These are phyloP conservation scores for Astrothelium macrocarpum DNA, from an alignment of 495 filamentous ascomycete genomes.

Conservation along the genomic window DNA sequence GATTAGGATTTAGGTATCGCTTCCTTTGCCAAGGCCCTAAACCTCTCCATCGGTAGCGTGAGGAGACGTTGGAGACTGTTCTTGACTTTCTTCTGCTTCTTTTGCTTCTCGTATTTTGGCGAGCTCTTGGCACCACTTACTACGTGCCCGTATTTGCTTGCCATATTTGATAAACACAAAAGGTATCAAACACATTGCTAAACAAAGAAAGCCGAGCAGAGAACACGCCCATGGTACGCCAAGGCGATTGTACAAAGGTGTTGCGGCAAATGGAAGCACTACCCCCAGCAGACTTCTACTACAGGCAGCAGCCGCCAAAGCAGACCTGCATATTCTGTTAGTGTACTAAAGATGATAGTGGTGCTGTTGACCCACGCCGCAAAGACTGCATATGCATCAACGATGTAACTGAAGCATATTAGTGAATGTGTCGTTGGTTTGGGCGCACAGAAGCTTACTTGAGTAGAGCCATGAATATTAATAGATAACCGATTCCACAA, in stretches of 20 bases:
- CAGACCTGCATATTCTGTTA: slow-evolving; percentile 19
- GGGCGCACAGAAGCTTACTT: slow-evolving; percentile 55
- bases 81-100: slow-evolving; percentile 19
- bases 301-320: slow-evolving; percentile 55
- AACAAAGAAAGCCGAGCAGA: slow-evolving; percentile 30
- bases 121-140: slow-evolving; percentile 35
- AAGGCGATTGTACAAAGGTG: slow-evolving; percentile 31
- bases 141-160: slow-evolving; percentile 26
- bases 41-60: not conserved
- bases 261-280: slow-evolving; percentile 41
- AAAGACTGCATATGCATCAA: slow-evolving; percentile 66
- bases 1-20: not conserved
- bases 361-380: slow-evolving; percentile 42
- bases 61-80: not conserved
- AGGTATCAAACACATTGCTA: slow-evolving; percentile 31
- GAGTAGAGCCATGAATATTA: slow-evolving; percentile 57
- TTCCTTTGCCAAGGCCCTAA: not conserved
- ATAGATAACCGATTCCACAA: slow-evolving; percentile 60
- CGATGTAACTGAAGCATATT: too few species aligned
- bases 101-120: slow-evolving; percentile 22
- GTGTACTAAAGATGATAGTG: not conserved
- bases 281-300: slow-evolving; percentile 54
- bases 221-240: slow-evolving; percentile 34
- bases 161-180: slow-evolving; percentile 34
- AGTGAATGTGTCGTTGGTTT: not conserved